These are phyloP conservation scores for Asterionellopsis glacialis DNA, from an alignment of 108 stramenopile genomes.

Conservation along the genomic window DNA sequence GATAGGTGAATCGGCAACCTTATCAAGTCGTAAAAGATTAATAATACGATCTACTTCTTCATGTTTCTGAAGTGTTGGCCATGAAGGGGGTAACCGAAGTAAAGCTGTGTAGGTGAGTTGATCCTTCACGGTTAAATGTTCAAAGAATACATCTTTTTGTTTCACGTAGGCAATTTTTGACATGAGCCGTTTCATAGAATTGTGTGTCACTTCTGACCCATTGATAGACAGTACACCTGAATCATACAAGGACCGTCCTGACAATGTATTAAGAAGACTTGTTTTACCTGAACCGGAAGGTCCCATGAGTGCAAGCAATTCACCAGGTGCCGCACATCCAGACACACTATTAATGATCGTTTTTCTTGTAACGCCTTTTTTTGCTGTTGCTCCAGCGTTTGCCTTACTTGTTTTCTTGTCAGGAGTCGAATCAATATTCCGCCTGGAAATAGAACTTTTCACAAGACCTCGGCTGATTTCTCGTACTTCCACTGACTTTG, in stretches of 20 bases:
- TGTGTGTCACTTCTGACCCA: slow-evolving; percentile 26
- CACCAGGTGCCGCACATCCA: slow-evolving; percentile 58
- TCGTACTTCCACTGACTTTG: slow-evolving; percentile 37
- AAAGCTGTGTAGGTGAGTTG: slow-evolving; percentile 69
- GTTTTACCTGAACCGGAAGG: slow-evolving; percentile 75
- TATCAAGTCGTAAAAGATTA: slow-evolving; percentile 37
- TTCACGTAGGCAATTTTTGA: slow-evolving; percentile 73
- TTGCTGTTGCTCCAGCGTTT: too few relatives aligned
- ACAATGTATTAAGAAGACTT: slow-evolving; percentile 48
- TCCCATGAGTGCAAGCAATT: slow-evolving; percentile 68
- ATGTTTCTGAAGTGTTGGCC: slow-evolving; percentile 24
- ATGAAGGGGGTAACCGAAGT: slow-evolving; percentile 40
- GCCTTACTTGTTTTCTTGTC: slow-evolving; percentile 7
- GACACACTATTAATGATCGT: slow-evolving; percentile 54
- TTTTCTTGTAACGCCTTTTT: slow-evolving; percentile 16
- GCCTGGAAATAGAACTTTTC: slow-evolving; percentile 29
- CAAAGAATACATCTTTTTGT: slow-evolving; percentile 71
- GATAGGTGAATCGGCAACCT: slow-evolving; percentile 62
- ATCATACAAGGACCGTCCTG: slow-evolving; percentile 48
- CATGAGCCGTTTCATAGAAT: slow-evolving; percentile 48
- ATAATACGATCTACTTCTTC: slow-evolving; percentile 56
- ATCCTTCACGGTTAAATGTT: slow-evolving; percentile 70
- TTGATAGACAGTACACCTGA: slow-evolving; percentile 52
- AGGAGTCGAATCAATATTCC: background rate
- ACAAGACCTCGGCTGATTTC: slow-evolving; percentile 25